Conservation (phyloP, 1,284 basidiomycete genomes). For the Testicularia cyperi region DNA sequence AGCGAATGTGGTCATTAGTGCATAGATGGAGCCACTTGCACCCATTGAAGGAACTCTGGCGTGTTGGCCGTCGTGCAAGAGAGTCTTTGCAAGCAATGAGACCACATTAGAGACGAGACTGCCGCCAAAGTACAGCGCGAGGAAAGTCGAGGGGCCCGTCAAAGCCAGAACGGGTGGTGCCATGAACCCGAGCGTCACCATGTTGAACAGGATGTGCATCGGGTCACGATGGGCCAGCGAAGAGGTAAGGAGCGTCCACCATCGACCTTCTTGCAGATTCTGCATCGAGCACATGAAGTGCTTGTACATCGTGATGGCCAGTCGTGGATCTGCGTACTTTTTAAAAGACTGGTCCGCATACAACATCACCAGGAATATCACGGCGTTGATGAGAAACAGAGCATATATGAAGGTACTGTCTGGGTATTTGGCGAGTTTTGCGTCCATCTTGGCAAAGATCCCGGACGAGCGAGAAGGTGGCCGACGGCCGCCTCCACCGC, state of each 20-base stretch:
- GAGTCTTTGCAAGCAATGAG: slow-evolving; percentile 64
- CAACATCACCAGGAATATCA: slow-evolving; percentile 39
- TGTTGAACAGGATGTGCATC: slow-evolving; percentile 75
- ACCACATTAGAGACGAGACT: slow-evolving; percentile 59
- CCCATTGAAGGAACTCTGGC: slow-evolving; percentile 9
- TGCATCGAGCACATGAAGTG: slow-evolving; percentile 69
- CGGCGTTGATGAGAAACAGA: slow-evolving; percentile 34
- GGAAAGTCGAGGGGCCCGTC: slow-evolving; percentile 72
- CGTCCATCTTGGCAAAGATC: too few species aligned
- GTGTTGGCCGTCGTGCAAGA: too few species aligned
- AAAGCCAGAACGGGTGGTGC: slow-evolving; percentile 71
- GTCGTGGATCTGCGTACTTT: slow-evolving; percentile 65
- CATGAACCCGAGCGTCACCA: slow-evolving; percentile 77
- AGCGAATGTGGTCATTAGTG: slow-evolving; percentile 72
- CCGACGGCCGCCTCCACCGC: too few species aligned
- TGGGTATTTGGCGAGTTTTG: too few species aligned
- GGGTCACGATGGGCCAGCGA: slow-evolving; percentile 39
- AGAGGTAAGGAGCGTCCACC: slow-evolving; percentile 80
- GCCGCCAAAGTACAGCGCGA: slow-evolving; percentile 74
- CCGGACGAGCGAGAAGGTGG: too few species aligned
- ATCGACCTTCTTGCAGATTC: slow-evolving; percentile 71
- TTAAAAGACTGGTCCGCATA: slow-evolving; percentile 19
- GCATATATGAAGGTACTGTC: slow-evolving; percentile 14
- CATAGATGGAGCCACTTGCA: slow-evolving; percentile 65
- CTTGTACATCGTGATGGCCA: slow-evolving; percentile 67